Evolutionary conservation across 345 rosid species (phyloP).

Genomic region (Citrus unshiu): DNA sequence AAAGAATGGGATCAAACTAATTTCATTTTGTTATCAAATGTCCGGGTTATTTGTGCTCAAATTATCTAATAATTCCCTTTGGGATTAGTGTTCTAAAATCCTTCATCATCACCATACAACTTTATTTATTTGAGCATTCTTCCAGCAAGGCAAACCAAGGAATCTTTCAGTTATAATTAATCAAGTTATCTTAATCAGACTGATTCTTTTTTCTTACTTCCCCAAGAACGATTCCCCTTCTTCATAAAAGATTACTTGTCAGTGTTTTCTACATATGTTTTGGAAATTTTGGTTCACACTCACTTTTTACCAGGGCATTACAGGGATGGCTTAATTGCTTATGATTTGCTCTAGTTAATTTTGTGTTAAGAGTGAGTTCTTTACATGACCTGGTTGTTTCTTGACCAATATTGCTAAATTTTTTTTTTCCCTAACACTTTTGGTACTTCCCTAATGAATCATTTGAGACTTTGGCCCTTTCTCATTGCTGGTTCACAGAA

Average conservation of each 20-base stretch:
- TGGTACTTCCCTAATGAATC: not conserved
- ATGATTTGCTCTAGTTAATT: not conserved
- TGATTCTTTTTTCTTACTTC: not conserved
- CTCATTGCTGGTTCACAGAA: not conserved
- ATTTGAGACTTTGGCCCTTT: not conserved
- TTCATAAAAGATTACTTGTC: not conserved
- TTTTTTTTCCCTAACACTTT: not conserved
- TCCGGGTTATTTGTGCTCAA: not conserved
- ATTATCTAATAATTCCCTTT: not conserved
- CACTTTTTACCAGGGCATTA: not conserved
- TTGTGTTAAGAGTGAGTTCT: not conserved
- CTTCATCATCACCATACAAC: not conserved
- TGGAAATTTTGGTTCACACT: not conserved
- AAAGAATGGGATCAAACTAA: not conserved
- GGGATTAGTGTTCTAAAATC: not conserved
- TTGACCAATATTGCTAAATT: not conserved
- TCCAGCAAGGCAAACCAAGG: not conserved
- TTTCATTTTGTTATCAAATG: not conserved
- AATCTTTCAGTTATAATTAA: not conserved
- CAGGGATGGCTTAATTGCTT: not conserved
- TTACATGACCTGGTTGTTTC: not conserved
- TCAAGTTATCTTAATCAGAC: slow-evolving; percentile 1
- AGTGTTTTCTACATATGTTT: not conserved
- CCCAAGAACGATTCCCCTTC: not conserved
- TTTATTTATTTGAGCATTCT: not conserved